These are phyloP conservation scores for Phytopythium kandeliae DNA, from an alignment of 352 stramenopile species.

Conservation along the genomic window DNA sequence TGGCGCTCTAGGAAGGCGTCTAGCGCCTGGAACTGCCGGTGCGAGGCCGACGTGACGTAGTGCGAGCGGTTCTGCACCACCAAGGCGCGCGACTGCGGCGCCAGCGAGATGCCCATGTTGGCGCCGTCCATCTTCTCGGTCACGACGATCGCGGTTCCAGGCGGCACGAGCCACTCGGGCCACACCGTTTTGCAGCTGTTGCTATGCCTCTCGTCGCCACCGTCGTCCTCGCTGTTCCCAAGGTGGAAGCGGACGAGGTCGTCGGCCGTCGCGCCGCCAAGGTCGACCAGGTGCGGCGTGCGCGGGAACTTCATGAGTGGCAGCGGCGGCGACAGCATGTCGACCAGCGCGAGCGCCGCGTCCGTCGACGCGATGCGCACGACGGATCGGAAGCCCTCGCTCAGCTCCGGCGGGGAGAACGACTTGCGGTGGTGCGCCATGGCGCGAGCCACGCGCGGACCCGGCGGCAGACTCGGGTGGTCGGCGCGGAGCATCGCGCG, in stretches of 20 bases:
- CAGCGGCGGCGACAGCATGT: constrained; percentile 29
- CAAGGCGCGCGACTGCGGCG: constrained; percentile 30
- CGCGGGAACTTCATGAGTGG: constrained; percentile 55
- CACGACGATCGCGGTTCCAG: constrained; percentile 31
- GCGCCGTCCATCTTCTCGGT: constrained; percentile 85
- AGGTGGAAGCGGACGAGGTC: constrained; percentile 31
- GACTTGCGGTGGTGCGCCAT: constrained; percentile 34
- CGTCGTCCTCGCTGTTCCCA: too few relatives aligned
- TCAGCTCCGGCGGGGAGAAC: constrained; percentile 31
- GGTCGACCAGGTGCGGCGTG: constrained; percentile 50
- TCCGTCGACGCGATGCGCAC: constrained; percentile 48
- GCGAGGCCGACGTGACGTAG: constrained; percentile 44
- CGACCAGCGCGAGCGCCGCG: constrained; percentile 25
- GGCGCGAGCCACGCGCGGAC: constrained; percentile 29
- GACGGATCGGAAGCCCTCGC: constrained; percentile 44
- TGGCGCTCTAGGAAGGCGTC: constrained; percentile 49
- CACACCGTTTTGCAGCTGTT: neutral
- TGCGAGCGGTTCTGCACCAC: constrained; percentile 79
- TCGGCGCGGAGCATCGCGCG: constrained; percentile 36
- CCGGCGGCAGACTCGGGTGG: constrained; percentile 39
- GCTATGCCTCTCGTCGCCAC: neutral
- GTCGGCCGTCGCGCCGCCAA: constrained; percentile 47
- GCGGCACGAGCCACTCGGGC: neutral
- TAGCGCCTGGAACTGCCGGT: constrained; percentile 62
- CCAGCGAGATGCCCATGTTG: constrained; percentile 76